Percentiles rank a stretch among this genome's conserved stretches.
Evolutionary conservation across 176 grass and related monocot genomes (phyloP).

Genomic region (Aegilops longissima): DNA sequence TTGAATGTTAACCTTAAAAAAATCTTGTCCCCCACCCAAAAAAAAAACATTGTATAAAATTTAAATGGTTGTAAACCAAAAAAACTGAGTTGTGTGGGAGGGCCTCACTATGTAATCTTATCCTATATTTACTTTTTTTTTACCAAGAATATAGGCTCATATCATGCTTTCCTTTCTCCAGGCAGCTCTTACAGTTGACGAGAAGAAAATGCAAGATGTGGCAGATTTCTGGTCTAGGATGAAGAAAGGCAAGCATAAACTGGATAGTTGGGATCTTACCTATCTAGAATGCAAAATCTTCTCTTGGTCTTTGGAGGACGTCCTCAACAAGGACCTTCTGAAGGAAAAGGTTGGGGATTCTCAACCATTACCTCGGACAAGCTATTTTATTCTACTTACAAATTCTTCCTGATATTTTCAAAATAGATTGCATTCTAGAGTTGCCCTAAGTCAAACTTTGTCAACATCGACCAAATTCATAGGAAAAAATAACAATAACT

Average conservation of each 20-base stretch:
- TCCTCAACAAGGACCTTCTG: not conserved
- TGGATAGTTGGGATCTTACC: not conserved
- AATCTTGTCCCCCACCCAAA: not conserved
- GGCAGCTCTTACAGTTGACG: not conserved
- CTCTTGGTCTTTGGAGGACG: not conserved
- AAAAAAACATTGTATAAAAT: not conserved
- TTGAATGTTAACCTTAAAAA: not conserved
- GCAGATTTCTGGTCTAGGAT: not conserved
- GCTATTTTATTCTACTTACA: not conserved
- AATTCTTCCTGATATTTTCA: not conserved
- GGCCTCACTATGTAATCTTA: not conserved
- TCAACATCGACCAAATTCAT: not conserved
- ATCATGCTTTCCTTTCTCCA: not conserved
- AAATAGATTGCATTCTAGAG: too few relatives aligned
- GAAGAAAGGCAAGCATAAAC: not conserved
- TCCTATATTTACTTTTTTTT: not conserved
- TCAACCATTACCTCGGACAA: not conserved
- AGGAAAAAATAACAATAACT: not conserved
- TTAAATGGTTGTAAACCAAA: not conserved
- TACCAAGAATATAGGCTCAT: not conserved
- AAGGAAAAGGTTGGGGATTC: not conserved
- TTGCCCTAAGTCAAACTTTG: not conserved
- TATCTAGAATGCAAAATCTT: not conserved
- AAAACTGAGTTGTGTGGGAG: not conserved
- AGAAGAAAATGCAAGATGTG: not conserved